These are phyloP conservation scores for Cutaneotrichosporon cutaneum DNA, from an alignment of 1,284 basidiomycete genomes.

Conservation along the genomic window DNA sequence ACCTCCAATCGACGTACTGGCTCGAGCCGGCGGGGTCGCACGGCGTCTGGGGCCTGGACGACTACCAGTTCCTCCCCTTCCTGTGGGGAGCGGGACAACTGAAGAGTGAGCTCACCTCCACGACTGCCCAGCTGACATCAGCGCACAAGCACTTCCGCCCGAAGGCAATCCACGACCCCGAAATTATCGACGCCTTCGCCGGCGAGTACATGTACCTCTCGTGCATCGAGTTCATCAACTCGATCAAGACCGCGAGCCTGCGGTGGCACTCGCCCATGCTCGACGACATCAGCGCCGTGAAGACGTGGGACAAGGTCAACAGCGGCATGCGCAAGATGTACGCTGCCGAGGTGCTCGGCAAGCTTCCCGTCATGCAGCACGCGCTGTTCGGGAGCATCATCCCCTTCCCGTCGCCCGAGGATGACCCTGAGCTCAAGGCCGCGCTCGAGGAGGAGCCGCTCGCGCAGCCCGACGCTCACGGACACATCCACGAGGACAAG, in stretches of 20 bases:
- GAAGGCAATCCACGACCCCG: conserved; percentile 87
- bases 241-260: conserved; percentile 91
- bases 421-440: conserved; percentile 48
- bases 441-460: conserved; percentile 54
- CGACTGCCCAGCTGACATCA: conserved; percentile 52
- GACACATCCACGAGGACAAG: conserved; percentile 64
- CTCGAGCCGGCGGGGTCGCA: conserved; percentile 96
- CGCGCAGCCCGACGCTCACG: conserved; percentile 58
- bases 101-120: conserved; percentile 57
- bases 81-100: conserved; percentile 77
- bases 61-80: conserved; percentile 97
- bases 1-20: conserved; percentile 93
- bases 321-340: conserved; percentile 99
- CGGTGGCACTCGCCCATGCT: conserved; percentile 99
- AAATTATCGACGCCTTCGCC: conserved; percentile 87
- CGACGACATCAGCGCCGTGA: conserved; percentile 95
- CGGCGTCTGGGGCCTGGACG: conserved; percentile 97
- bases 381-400: conserved; percentile 89
- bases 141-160: conserved; percentile 88
- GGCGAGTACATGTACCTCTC: conserved; percentile 96
- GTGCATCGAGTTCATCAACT: conserved; percentile 95
- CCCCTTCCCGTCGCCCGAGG: conserved; percentile 57
- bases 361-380: conserved; percentile 95
- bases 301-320: conserved; percentile 97
- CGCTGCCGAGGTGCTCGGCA: conserved; percentile 87